Conservation (phyloP, 306 rosid species). For the Vigna nakashimae region DNA sequence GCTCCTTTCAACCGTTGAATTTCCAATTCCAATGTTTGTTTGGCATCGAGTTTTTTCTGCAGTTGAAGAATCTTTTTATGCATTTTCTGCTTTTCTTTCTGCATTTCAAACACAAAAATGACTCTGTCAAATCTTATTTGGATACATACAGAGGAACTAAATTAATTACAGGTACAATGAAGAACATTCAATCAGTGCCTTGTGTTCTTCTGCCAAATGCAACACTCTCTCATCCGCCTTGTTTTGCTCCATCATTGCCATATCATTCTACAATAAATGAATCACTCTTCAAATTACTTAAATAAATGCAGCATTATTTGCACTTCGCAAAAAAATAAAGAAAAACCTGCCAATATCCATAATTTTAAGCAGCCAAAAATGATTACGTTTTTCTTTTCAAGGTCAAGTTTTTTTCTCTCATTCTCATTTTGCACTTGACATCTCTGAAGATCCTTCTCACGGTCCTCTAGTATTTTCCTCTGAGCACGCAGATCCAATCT, state of each 20-base stretch:
- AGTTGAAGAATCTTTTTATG: slow-evolving; percentile 60
- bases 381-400: slow-evolving; percentile 65
- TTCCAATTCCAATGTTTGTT: slow-evolving; percentile 72
- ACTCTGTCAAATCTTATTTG: neutral
- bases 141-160: slow-evolving; percentile 18
- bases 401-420: slow-evolving; percentile 58
- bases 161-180: neutral
- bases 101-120: slow-evolving; percentile 43
- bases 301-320: neutral
- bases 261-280: slow-evolving; percentile 60
- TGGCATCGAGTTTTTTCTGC: slow-evolving; percentile 74
- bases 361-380: slow-evolving; percentile 18
- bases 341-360: neutral
- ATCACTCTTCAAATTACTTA: slow-evolving; percentile 16
- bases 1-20: slow-evolving; percentile 77
- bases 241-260: slow-evolving; percentile 71
- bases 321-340: slow-evolving; percentile 15
- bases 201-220: slow-evolving; percentile 67
- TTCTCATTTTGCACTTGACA: slow-evolving; percentile 57
- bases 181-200: slow-evolving; percentile 44
- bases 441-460: slow-evolving; percentile 59
- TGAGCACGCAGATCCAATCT: slow-evolving; percentile 52
- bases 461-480: slow-evolving; percentile 54
- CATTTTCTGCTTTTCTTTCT: slow-evolving; percentile 72
- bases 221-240: slow-evolving; percentile 69